A percentile compares a stretch with the other conserved stretches of the same genome.
Evolutionary conservation across 2,329 filamentous ascomycete species (phyloP).

Genomic region (Colletotrichum horii): DNA sequence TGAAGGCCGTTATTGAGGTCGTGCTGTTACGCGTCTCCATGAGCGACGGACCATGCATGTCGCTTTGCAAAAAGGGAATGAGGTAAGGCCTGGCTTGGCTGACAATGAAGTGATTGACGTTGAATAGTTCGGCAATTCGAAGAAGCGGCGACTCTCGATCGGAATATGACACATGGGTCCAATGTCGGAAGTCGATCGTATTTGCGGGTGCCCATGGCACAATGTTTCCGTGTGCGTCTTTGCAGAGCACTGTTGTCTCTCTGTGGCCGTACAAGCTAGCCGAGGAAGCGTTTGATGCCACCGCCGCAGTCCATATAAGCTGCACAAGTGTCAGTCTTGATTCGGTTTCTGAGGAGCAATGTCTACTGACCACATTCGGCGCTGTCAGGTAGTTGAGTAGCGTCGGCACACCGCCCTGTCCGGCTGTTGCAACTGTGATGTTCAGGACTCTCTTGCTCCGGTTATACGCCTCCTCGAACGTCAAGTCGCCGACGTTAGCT

Average conservation of each 20-base stretch:
- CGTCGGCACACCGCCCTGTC: conserved; percentile 78
- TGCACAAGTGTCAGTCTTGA: conserved; percentile 9
- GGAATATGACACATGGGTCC: conserved; percentile 68
- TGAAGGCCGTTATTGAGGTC: conserved; percentile 60
- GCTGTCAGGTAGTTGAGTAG: conserved; percentile 92
- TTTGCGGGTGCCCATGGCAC: conserved; percentile 74
- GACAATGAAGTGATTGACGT: conserved; percentile 94
- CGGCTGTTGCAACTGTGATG: conserved; percentile 84
- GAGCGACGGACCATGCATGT: conserved; percentile 77
- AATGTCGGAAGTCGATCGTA: conserved; percentile 68
- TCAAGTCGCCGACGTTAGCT: conserved; percentile 85
- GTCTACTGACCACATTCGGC: conserved; percentile 79
- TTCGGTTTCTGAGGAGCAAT: neutral
- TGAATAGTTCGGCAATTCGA: conserved; percentile 82
- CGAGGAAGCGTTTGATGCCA: conserved; percentile 75
- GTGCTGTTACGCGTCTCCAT: conserved; percentile 63
- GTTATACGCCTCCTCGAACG: conserved; percentile 90
- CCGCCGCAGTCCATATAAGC: conserved; percentile 81
- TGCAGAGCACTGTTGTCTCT: conserved; percentile 73
- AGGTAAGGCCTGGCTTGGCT: conserved; percentile 91
- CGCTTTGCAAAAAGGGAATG: conserved; percentile 81
- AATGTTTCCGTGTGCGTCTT: conserved; percentile 75
- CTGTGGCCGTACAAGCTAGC: conserved; percentile 69
- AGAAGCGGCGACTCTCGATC: conserved; percentile 70
- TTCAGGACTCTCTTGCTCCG: conserved; percentile 87